Evolutionary conservation across 352 stramenopile genomes (phyloP).

Genomic region (Plasmopara halstedii): DNA sequence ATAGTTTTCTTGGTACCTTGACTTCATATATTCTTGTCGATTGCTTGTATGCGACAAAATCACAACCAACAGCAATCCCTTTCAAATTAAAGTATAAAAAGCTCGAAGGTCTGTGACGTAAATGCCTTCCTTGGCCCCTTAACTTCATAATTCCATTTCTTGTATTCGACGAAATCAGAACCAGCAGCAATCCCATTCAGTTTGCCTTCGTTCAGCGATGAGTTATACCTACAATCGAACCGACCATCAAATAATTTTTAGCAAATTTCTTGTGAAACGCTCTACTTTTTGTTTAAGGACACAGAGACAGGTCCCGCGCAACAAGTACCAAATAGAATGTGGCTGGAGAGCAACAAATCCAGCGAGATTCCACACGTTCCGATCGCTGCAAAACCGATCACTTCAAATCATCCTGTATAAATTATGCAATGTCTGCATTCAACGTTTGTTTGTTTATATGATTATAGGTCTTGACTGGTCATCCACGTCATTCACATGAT

Average conservation of each 20-base stretch:
- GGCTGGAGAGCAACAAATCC: background rate
- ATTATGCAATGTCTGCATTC: background rate
- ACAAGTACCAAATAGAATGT: constrained; percentile 1
- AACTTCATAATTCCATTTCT: too few relatives aligned
- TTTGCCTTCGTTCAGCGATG: constrained; percentile 2
- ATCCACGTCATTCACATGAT: too few relatives aligned
- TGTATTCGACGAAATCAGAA: too few relatives aligned
- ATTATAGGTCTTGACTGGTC: background rate
- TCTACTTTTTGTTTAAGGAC: constrained; percentile 2
- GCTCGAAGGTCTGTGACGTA: too few relatives aligned
- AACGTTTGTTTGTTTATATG: background rate
- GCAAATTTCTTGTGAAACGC: background rate
- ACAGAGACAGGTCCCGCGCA: background rate
- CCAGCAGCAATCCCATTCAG: too few relatives aligned
- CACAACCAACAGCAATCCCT: background rate
- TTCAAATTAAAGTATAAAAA: too few relatives aligned
- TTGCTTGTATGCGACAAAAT: constrained; percentile 1
- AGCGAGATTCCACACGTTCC: background rate
- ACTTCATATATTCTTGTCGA: background rate
- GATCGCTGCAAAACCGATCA: background rate
- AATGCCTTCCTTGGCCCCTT: too few relatives aligned
- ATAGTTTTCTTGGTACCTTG: constrained; percentile 1
- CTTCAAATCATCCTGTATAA: constrained; percentile 1
- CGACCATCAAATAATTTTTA: constrained; percentile 1
- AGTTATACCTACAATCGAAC: constrained; percentile 1